These are phyloP conservation scores for Ormosia emarginata DNA, from an alignment of 306 rosid genomes.

Conservation along the genomic window DNA sequence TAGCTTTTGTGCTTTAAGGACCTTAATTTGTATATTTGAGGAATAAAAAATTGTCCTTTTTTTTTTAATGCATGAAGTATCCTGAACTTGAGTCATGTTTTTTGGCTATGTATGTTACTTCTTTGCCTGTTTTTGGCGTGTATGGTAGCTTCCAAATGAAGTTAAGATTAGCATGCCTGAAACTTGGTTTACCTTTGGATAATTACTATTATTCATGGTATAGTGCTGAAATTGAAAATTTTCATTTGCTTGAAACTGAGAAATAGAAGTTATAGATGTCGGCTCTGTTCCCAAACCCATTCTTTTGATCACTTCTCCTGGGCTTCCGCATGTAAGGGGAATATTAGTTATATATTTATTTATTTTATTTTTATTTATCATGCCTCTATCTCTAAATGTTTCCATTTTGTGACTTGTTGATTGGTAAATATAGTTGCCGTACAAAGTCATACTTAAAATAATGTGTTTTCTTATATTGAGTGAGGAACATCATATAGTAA, in stretches of 20 bases:
- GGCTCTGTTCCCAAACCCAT: background rate
- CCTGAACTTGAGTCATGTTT: conserved; percentile 1
- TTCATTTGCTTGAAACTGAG: conserved; percentile 9
- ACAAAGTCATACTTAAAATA: conserved; percentile 17
- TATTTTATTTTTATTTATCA: background rate
- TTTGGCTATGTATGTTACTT: background rate
- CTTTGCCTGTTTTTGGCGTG: background rate
- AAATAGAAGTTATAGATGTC: conserved; percentile 1
- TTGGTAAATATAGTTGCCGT: background rate
- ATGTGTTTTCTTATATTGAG: conserved; percentile 32
- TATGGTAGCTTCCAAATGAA: conserved; percentile 12
- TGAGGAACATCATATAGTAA: conserved; percentile 40
- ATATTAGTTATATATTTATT: background rate
- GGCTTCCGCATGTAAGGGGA: conserved; percentile 1
- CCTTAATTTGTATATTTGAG: conserved; percentile 12
- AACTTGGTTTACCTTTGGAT: conserved; percentile 17
- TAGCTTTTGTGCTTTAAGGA: background rate
- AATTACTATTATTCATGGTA: background rate
- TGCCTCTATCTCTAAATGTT: conserved; percentile 7
- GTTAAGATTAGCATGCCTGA: conserved; percentile 12
- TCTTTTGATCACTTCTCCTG: background rate
- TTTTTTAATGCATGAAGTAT: background rate
- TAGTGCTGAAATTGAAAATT: conserved; percentile 9
- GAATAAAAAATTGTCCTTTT: background rate
- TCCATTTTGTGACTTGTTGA: background rate